Conservation (phyloP, 805 yeast species). For the Saccharomycopsis sp. region DNA sequence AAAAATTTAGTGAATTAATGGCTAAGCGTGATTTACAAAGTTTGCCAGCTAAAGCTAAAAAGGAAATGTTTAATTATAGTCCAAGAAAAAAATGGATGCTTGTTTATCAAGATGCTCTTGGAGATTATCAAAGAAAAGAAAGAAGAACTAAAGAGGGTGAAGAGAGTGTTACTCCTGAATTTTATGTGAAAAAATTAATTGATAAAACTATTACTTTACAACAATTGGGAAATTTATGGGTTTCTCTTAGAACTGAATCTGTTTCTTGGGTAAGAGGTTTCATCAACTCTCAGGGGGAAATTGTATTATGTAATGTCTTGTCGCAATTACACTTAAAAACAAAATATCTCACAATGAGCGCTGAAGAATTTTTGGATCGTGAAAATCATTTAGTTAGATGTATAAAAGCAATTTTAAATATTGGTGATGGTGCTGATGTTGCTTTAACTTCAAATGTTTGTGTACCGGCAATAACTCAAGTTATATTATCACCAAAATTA, state of each 20-base stretch:
- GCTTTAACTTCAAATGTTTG: constrained; percentile 39
- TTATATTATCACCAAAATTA: constrained; percentile 66
- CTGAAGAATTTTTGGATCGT: constrained; percentile 47
- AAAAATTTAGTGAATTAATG: constrained; percentile 74
- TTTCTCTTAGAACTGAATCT: constrained; percentile 86
- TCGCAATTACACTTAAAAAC: constrained; percentile 24
- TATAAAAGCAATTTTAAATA: constrained; percentile 64
- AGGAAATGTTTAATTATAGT: constrained; percentile 68
- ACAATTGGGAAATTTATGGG: constrained; percentile 80
- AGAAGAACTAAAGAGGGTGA: constrained; percentile 29
- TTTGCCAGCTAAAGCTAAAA: constrained; percentile 64
- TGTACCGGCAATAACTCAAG: constrained; percentile 59
- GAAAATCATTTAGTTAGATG: constrained; percentile 77
- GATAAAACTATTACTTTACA: constrained; percentile 59
- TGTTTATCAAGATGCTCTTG: constrained; percentile 75
- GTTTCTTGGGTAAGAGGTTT: constrained; percentile 71
- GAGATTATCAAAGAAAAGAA: constrained; percentile 58
- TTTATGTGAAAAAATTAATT: constrained; percentile 67
- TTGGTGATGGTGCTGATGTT: constrained; percentile 53
- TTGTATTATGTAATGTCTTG: constrained; percentile 62
- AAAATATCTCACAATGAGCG: constrained; percentile 11
- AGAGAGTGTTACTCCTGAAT: constrained; percentile 50
- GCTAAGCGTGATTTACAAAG: constrained; percentile 69
- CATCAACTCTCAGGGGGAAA: constrained; percentile 74
- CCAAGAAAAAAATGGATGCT: constrained; percentile 86